Percentiles rank a stretch among this genome's conserved stretches.
These are phyloP conservation scores for Fusarium globosum DNA, from an alignment of 2,329 filamentous ascomycete species.

Conservation along the genomic window DNA sequence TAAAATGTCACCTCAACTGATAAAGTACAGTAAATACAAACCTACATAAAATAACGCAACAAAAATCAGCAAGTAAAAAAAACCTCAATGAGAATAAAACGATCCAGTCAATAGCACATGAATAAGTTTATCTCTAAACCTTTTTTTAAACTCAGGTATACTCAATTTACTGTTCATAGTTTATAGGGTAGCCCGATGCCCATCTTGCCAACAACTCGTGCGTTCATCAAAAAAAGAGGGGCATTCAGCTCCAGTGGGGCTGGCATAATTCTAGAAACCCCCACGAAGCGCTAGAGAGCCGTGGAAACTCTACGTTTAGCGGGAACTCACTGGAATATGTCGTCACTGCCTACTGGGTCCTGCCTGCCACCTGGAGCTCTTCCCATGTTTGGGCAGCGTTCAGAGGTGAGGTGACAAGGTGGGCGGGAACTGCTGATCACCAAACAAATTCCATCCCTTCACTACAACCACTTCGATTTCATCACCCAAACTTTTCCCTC, in stretches of 20 bases:
- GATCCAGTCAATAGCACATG: not conserved
- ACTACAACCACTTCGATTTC: conserved; percentile 7
- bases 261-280: conserved; percentile 43
- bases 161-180: not conserved
- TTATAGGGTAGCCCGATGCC: not conserved
- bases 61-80: not conserved
- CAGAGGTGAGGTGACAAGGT: conserved; percentile 13
- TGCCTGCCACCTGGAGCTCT: conserved; percentile 1
- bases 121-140: not conserved
- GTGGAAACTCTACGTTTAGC: conserved; percentile 37
- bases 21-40: not conserved
- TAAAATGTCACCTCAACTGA: not conserved
- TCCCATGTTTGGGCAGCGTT: conserved; percentile 3
- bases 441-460: conserved; percentile 28
- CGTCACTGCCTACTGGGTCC: conserved; percentile 33
- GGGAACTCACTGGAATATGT: conserved; percentile 33
- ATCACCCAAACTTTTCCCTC: conserved; percentile 9
- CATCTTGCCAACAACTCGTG: not conserved
- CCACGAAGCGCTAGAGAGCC: conserved; percentile 37
- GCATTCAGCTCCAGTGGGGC: conserved; percentile 1
- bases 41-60: too few species aligned
- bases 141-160: not conserved
- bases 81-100: not conserved
- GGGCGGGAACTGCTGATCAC: conserved; percentile 25
- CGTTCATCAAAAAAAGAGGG: not conserved